phyloP scores from a whole-genome alignment of 2,329 filamentous ascomycete species.

The Phoma sp. region DNA sequence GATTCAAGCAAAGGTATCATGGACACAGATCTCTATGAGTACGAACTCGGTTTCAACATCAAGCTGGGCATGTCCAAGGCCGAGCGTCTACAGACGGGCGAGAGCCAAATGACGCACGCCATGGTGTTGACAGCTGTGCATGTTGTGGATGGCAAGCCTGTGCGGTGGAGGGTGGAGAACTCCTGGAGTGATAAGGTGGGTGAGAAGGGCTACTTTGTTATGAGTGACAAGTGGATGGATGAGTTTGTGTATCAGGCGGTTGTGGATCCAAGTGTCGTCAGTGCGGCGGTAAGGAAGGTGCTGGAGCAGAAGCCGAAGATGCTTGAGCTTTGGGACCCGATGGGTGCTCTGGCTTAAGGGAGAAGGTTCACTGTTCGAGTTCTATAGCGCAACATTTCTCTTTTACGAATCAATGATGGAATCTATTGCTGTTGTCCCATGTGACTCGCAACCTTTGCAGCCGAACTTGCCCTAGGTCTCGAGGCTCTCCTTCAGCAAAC shows the following conservation, averaged over 20 bases:
- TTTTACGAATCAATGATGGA: no score
- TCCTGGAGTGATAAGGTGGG: slow-evolving; percentile 77
- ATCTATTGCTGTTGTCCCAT: no score
- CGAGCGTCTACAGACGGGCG: slow-evolving; percentile 74
- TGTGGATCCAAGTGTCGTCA: slow-evolving; percentile 70
- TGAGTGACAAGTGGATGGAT: slow-evolving; percentile 74
- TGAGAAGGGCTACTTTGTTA: slow-evolving; percentile 85
- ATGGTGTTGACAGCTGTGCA: slow-evolving; percentile 93
- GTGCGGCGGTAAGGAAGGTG: slow-evolving; percentile 72
- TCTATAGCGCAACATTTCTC: no score
- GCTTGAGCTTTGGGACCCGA: slow-evolving; percentile 73
- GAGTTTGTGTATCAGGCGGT: slow-evolving; percentile 86
- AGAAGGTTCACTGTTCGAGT: no score
- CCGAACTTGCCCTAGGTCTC: no score
- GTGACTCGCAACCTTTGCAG: no score
- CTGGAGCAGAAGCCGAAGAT: slow-evolving; percentile 74
- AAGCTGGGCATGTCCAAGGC: slow-evolving; percentile 77
- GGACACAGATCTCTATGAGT: slow-evolving; percentile 79
- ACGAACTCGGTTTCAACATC: slow-evolving; percentile 83
- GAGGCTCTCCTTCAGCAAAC: no score
- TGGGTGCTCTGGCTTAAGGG: no score
- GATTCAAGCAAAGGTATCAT: slow-evolving; percentile 75
- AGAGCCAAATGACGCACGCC: slow-evolving; percentile 87
- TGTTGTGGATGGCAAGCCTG: slow-evolving; percentile 69
- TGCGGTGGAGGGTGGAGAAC: slow-evolving; percentile 88